Base-by-base conservation (phyloP, 2,329 filamentous ascomycete genomes). In the Lojkania enalia region DNA sequence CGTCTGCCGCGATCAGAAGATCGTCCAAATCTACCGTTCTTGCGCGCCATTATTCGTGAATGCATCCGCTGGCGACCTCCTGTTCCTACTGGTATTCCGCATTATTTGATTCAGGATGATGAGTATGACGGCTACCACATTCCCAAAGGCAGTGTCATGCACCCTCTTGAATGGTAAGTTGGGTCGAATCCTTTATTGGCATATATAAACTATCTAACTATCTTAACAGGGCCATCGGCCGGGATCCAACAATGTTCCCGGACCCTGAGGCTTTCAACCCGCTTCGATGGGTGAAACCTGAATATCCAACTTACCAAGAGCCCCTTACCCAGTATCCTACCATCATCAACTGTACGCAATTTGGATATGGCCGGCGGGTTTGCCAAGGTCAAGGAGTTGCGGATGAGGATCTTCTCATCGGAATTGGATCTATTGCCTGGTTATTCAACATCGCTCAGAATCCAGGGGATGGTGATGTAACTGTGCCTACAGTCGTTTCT, bases 211-310 rank as follows among this genome's bases (percentile, higher is more conserved):
- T 43, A 29, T 41, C 57, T 58, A 52, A 61, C 18, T 35, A 20
- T 23, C 15, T 30, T 2, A 13, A 16, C 36, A 76, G 74, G 74
- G 71, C 77, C 20, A 79, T 81, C 51, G 72, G 78, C 21, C 75
- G 77, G 20, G 78, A 81, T 42, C 73, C 76, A 6, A 61, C 63
- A 2, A 70, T 75, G 27, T 82, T 78, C 55, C 77, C 77, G 2
- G 32, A 94, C 63, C 90, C 94, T 2, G 92, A 97, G 63, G 65
- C 66, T 18, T 82, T 80, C 65, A 74, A 76, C 23, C 79, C 79
- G 2, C 73, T 77, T 20, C 73, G 79, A 36, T 82, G 78, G 78
- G 90, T 92, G 67, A 70, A 78, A 23, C 70, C 76, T 1, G 66
- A 67, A 11, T 80, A 71, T 60, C 77, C 77, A n/a, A 78, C 75